Evolutionary conservation across 1,139 yeast species (phyloP).

Genomic region (Eremothecium coryli): DNA sequence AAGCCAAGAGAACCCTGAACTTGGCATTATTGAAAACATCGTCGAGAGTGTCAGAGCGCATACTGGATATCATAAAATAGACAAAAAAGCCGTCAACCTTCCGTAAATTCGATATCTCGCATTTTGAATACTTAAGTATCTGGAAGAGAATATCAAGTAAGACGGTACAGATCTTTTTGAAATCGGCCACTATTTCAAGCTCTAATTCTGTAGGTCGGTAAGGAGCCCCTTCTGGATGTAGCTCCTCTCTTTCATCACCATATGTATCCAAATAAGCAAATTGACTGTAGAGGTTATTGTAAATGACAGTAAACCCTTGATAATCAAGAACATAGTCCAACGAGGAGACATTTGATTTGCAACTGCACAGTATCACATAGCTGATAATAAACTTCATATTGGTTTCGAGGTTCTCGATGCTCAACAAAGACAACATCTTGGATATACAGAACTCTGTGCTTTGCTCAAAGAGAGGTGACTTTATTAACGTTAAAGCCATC

Average conservation of each 20-base stretch:
- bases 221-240: constrained; percentile 6
- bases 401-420: constrained; percentile 32
- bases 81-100: constrained; percentile 46
- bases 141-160: constrained; percentile 46
- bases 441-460: constrained; percentile 38
- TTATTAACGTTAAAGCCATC: constrained; percentile 30
- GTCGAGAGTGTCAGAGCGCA: constrained; percentile 42
- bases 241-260: constrained; percentile 16
- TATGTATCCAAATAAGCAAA: constrained; percentile 29
- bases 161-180: constrained; percentile 35
- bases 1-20: constrained; percentile 61
- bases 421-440: constrained; percentile 38
- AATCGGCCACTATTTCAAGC: constrained; percentile 23
- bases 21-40: constrained; percentile 61
- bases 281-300: constrained; percentile 33
- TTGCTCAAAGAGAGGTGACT: constrained; percentile 31
- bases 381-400: constrained; percentile 39
- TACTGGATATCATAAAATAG: constrained; percentile 35
- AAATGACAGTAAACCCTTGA: constrained; percentile 40
- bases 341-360: constrained; percentile 36
- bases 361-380: constrained; percentile 42
- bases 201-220: constrained; percentile 29
- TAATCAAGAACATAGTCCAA: constrained; percentile 41
- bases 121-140: constrained; percentile 41
- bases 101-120: constrained; percentile 37